phyloP scores from a whole-genome alignment of 2,329 filamentous ascomycete genomes.

The Byssothecium circinans region DNA sequence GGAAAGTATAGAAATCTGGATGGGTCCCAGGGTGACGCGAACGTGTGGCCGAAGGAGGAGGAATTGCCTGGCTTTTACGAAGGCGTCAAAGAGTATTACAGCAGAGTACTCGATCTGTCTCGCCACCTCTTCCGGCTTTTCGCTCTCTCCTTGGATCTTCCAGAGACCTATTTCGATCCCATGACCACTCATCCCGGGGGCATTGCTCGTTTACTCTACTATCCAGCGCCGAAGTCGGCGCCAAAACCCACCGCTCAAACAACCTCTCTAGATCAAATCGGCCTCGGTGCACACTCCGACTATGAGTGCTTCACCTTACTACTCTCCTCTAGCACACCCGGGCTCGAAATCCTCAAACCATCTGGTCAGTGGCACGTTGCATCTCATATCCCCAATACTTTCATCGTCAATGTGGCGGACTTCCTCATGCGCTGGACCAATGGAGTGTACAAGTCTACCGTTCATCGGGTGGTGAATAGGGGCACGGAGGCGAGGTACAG shows the following conservation, averaged over 20 bases:
- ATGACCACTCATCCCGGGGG: conserved; percentile 47
- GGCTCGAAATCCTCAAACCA: conserved; percentile 39
- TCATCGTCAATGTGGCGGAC: conserved; percentile 58
- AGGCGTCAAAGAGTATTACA: conserved; percentile 44
- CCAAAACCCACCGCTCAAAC: conserved; percentile 10
- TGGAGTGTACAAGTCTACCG: conserved; percentile 52
- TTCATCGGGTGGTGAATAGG: conserved; percentile 53
- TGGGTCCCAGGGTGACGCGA: conserved; percentile 38
- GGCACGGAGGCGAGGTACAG: conserved; percentile 46
- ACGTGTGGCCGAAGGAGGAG: conserved; percentile 45
- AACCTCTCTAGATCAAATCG: conserved; percentile 32
- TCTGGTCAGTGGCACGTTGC: conserved; percentile 37
- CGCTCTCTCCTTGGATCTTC: conserved; percentile 42
- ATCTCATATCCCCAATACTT: conserved; percentile 45
- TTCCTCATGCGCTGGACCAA: conserved; percentile 57
- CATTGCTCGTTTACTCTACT: conserved; percentile 46
- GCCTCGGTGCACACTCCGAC: conserved; percentile 42
- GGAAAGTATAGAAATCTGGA: conserved; percentile 47
- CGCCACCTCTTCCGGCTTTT: conserved; percentile 48
- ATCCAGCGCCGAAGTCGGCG: conserved; percentile 34
- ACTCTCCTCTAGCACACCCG: conserved; percentile 29
- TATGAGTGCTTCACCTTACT: conserved; percentile 42
- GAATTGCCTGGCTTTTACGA: conserved; percentile 46
- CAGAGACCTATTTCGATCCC: conserved; percentile 44
- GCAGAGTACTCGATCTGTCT: conserved; percentile 41